phyloP scores from a whole-genome alignment of 139 green algal species.

The Limnomonas spitsbergensis region DNA sequence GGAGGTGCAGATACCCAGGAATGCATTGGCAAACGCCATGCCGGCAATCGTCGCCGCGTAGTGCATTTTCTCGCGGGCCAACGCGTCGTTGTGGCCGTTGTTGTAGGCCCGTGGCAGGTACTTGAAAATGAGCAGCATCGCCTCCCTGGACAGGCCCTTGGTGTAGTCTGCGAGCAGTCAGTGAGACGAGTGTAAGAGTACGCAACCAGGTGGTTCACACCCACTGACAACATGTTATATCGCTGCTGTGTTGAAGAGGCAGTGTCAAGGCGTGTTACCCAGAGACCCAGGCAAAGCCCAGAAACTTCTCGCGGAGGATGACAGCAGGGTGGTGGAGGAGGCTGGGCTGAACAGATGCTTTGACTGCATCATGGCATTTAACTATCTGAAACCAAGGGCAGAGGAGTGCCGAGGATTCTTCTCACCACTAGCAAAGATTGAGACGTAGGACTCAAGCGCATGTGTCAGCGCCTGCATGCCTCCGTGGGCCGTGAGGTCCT shows the following conservation, averaged over 20 bases:
- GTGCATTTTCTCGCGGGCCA: slow-evolving; percentile 67
- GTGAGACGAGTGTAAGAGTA: too few relatives aligned
- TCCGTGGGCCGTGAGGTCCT: slow-evolving; percentile 59
- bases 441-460: slow-evolving; percentile 69
- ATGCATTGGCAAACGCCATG: slow-evolving; percentile 78
- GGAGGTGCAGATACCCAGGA: slow-evolving; percentile 74
- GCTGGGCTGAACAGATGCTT: too few relatives aligned
- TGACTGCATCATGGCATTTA: too few relatives aligned
- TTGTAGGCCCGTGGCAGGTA: slow-evolving; percentile 52
- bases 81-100: slow-evolving; percentile 47
- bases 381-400: too few relatives aligned
- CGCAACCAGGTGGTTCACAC: too few relatives aligned
- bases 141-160: slow-evolving; percentile 53
- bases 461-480: slow-evolving; percentile 67
- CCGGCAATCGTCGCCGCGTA: slow-evolving; percentile 67
- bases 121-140: slow-evolving; percentile 57
- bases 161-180: slow-evolving; percentile 58
- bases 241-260: too few relatives aligned
- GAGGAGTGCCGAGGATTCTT: too few relatives aligned
- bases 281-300: too few relatives aligned
- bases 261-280: too few relatives aligned
- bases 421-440: slow-evolving; percentile 42
- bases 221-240: too few relatives aligned
- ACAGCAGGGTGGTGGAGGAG: too few relatives aligned
- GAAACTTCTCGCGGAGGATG: too few relatives aligned